These are phyloP conservation scores for Lumnitzera littorea DNA, from an alignment of 345 rosid species.

Conservation along the genomic window DNA sequence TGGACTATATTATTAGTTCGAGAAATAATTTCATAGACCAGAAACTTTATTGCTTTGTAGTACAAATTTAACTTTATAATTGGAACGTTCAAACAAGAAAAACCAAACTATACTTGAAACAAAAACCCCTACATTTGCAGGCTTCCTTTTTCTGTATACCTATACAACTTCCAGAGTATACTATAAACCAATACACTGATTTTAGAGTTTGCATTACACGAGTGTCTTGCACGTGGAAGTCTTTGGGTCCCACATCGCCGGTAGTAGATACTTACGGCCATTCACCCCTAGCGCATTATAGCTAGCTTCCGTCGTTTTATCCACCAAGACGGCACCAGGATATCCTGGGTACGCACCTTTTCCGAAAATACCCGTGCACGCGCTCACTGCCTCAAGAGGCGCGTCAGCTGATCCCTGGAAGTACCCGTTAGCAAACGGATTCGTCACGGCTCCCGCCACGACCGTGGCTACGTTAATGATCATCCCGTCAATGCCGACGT, in stretches of 20 bases:
- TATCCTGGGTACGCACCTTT: conserved; percentile 33
- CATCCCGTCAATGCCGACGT: conserved; percentile 39
- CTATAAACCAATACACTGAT: background rate
- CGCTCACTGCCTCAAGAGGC: conserved; percentile 30
- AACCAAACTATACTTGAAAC: too few relatives aligned
- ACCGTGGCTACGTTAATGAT: conserved; percentile 33
- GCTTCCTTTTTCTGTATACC: too few relatives aligned
- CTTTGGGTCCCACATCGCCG: conserved; percentile 35
- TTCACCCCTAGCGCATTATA: conserved; percentile 20
- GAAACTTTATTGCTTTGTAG: too few relatives aligned
- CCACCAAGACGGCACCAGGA: conserved; percentile 23
- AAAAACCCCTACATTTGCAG: too few relatives aligned
- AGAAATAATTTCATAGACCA: too few relatives aligned
- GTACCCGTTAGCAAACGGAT: conserved; percentile 32
- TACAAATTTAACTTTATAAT: too few relatives aligned
- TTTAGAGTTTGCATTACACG: conserved; percentile 10
- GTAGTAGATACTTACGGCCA: conserved; percentile 26
- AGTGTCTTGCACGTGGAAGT: conserved; percentile 20
- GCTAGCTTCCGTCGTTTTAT: conserved; percentile 26
- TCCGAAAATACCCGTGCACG: conserved; percentile 34
- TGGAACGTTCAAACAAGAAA: too few relatives aligned
- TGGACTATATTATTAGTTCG: too few relatives aligned
- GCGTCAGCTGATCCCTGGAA: conserved; percentile 30
- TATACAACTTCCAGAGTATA: background rate
- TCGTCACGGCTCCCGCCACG: conserved; percentile 34